A percentile compares a stretch with the other conserved stretches of the same genome.
Evolutionary conservation across 78 protist genomes (phyloP).

Genomic region (Planoprotostelium fungivorum): DNA sequence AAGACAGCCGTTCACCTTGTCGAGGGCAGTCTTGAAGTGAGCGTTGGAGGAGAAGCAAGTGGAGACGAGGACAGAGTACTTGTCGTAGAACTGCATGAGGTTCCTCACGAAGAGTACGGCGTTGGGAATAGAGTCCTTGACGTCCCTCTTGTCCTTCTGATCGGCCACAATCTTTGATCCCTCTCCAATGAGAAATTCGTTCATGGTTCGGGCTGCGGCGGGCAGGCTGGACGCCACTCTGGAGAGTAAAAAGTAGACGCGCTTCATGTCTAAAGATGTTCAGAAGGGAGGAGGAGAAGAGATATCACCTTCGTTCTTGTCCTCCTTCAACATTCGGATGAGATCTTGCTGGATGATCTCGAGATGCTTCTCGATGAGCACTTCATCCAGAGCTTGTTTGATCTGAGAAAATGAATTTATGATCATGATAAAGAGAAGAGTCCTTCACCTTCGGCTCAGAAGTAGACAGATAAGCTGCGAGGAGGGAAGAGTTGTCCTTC

Average conservation of each 20-base stretch:
- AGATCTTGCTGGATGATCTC: not conserved
- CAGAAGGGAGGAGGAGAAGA: not conserved
- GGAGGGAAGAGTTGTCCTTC: not conserved
- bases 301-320: not conserved
- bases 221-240: not conserved
- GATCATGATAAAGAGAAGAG: too few species aligned
- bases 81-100: not conserved
- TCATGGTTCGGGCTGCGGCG: not conserved
- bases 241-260: not conserved
- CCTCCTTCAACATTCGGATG: not conserved
- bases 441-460: not conserved
- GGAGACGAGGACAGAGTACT: not conserved
- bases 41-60: not conserved
- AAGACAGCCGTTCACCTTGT: not conserved
- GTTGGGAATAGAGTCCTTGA: not conserved
- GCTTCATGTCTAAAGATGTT: not conserved
- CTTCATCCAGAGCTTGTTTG: not conserved
- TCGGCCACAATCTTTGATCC: not conserved
- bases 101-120: not conserved
- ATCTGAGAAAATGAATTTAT: not conserved
- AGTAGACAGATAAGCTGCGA: not conserved
- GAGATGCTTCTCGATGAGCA: not conserved
- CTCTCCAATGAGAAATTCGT: not conserved
- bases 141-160: not conserved
- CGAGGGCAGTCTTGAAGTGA: not conserved